Evolutionary conservation across 2,329 filamentous ascomycete genomes (phyloP).

Genomic region (Claviceps quebecensis): DNA sequence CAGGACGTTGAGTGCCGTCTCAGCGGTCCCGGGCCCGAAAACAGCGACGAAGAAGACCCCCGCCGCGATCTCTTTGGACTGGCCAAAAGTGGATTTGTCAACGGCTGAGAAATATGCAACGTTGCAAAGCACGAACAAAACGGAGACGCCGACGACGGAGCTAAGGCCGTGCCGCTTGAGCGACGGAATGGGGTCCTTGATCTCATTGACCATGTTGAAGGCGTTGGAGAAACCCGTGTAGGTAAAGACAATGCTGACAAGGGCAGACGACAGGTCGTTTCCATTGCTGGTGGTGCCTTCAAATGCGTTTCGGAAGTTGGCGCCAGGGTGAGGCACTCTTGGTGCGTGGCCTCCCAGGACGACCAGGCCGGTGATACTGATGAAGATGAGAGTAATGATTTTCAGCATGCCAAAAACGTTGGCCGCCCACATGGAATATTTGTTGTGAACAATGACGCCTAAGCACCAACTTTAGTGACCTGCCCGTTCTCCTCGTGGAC

Average conservation of each 20-base stretch:
- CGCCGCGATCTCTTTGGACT: conserved; percentile 34
- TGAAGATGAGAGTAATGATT: conserved; percentile 47
- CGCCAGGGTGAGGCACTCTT: conserved; percentile 17
- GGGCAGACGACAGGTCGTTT: conserved; percentile 27
- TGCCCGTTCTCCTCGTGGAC: too few relatives aligned
- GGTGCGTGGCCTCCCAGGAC: conserved; percentile 32
- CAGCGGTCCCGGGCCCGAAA: conserved; percentile 35
- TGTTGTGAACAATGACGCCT: conserved; percentile 37
- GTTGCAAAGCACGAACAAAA: conserved; percentile 45
- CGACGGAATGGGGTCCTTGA: conserved; percentile 34
- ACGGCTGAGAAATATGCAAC: conserved; percentile 46
- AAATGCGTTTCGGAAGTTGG: conserved; percentile 24
- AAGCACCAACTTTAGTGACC: neutral
- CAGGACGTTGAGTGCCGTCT: conserved; percentile 40
- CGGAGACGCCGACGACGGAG: conserved; percentile 35
- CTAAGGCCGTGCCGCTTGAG: conserved; percentile 30
- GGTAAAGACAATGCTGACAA: conserved; percentile 45
- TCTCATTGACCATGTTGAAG: conserved; percentile 47
- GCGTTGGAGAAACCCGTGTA: conserved; percentile 45
- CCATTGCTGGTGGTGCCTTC: conserved; percentile 20
- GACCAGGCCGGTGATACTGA: conserved; percentile 46
- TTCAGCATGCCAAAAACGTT: conserved; percentile 47
- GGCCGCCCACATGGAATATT: conserved; percentile 38
- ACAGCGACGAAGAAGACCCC: conserved; percentile 44
- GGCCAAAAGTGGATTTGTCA: conserved; percentile 5